Evolutionary conservation across 352 stramenopile species (phyloP), one percentile per base, ranked within the genome.

Genomic region (Pythium plurisporium): DNA sequence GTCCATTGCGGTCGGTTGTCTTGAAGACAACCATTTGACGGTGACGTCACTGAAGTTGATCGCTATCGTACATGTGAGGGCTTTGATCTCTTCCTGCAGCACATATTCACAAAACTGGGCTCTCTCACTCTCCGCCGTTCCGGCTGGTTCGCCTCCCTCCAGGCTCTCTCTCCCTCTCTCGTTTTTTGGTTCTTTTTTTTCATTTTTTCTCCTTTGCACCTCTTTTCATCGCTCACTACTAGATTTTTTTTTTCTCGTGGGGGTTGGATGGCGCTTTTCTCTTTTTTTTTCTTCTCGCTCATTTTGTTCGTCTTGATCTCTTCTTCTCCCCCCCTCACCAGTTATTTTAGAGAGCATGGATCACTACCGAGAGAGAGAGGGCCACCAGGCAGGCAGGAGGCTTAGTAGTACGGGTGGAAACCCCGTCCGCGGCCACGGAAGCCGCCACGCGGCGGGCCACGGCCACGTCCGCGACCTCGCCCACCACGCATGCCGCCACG

Each of bases 381-480:
- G n/a, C 20, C 20, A 49, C 4, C 14, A 48, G 41, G 23, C 27
- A 23, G 29, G 29, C 40, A 25, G 29, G 22, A 54, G 44, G 33
- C 54, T 37, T 30, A 87, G 62, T 67, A 87, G 69, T 89, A 91
- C 26, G 81, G 81, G 56, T 91, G 81, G 65, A 84, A 91, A 15
- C 74, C 83, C 30, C 84, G 76, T 31, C 80, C 82, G 19, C 82
- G 61, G 37, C 86, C 69, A 44, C 86, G 76, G 59, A 85, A 83
- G 42, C 82, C 77, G 25, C 83, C 70, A 47, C 81, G 72, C 11
- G 73, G 69, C 10, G 67, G 65, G 1, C 79, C 77, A 63, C 78
- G 74, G 42, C 78, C 80, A 25, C 75, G 56, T 6, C 74, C 69
- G 38, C 78, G 58, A 36, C 72, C 84, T 42, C 72, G 66, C 22